phyloP scores from a whole-genome alignment of 2,329 filamentous ascomycete species.

The Cercospora sp. region DNA sequence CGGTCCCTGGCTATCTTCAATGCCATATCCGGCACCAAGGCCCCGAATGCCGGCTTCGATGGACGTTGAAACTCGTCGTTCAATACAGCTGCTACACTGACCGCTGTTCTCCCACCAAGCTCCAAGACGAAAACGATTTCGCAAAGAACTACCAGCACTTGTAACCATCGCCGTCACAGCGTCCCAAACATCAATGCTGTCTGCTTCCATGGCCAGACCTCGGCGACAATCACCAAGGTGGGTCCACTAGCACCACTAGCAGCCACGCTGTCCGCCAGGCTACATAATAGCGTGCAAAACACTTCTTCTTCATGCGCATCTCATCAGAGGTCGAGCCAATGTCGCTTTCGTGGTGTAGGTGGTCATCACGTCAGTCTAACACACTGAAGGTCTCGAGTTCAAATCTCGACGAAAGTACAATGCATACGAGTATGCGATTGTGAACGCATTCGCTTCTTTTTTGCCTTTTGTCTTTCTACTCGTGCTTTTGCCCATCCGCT shows the following conservation, averaged over 20 bases:
- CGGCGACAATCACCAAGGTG: neutral
- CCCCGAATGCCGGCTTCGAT: neutral
- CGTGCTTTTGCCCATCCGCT: neutral
- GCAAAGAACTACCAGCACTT: neutral
- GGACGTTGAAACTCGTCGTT: too few relatives aligned
- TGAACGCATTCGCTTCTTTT: neutral
- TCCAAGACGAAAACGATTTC: neutral
- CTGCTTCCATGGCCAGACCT: neutral
- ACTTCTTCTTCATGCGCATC: neutral
- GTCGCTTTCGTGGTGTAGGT: conserved; percentile 7
- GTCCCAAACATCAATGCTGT: neutral
- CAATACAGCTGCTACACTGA: neutral
- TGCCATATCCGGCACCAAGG: neutral
- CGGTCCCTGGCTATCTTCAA: neutral
- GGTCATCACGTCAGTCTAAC: conserved; percentile 52
- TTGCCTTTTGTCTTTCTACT: neutral
- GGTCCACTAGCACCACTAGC: neutral
- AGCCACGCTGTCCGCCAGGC: neutral
- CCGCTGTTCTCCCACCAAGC: neutral
- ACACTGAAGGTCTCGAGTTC: conserved; percentile 24
- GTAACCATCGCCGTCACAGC: neutral
- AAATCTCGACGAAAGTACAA: conserved; percentile 9
- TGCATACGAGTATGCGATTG: neutral
- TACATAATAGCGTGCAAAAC: neutral
- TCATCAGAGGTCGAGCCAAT: neutral